Evolutionary conservation across 176 grass and related monocot genomes (phyloP), one percentile per base, ranked within the genome.

Genomic region (Triticum timopheevii): DNA sequence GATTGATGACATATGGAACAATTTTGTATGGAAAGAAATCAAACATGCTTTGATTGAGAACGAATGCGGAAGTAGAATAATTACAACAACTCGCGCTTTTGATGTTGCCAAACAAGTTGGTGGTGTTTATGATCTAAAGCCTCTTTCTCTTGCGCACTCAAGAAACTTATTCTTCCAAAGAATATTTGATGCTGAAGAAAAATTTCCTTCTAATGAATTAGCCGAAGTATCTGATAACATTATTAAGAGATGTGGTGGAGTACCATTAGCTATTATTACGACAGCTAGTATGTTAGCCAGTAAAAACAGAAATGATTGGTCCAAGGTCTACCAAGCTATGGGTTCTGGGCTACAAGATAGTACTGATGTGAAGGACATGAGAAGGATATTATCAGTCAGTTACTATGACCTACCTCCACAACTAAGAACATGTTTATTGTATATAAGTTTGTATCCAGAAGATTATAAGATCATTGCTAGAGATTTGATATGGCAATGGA

Each of bases 1-100:
- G 6, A 15, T 86, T 8, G 84, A 86, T 81, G 84, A 81, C 31
- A 71, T 86, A 71, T 80, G 76, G 84, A 25, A 68, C 6, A 45
- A 0, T 27, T 58, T 42, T 16, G 42, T 9, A 7, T 86, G 62
- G 84, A 5, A 69, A 13, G 58, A 0, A 6, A 59, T 71, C 9
- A 15, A 40, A 6, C 27, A 13, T 73, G 42, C 20, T 58, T 81
- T 86, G 24, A 5, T 3, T 1, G 17, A 80, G 2, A 62, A 58
- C 58, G 4, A 22, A 28, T 11, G 9, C 23, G 63, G 76, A 27
- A 86, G 62, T 52, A 58, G 7, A 71, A 71, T 86, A 80, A 58
- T 86, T 20, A 45, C 25, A 47, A 81, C 84, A 19, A 86, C 84
- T 20, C 84, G 84, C 0, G 70, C 0, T 63, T 8, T 73, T 64